Conservation (phyloP, 2,329 filamentous ascomycete genomes). For the Epichloe coenophiala region DNA sequence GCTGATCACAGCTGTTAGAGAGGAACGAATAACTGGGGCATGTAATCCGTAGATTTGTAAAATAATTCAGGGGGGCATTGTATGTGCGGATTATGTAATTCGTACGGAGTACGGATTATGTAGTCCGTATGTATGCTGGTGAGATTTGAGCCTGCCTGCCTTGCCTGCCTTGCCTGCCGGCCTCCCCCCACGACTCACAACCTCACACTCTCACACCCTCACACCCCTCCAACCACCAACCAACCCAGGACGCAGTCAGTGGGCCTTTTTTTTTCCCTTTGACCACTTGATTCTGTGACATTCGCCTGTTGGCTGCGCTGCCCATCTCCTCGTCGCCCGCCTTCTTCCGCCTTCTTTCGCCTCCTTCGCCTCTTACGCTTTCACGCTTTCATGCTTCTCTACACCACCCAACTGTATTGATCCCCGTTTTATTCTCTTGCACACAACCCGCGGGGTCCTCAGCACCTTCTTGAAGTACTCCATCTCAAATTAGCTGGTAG, state of each 20-base stretch:
- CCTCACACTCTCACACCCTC: too few relatives aligned
- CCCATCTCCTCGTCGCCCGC: not conserved
- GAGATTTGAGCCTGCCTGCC: too few relatives aligned
- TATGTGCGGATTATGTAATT: too few relatives aligned
- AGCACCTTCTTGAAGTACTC: not conserved
- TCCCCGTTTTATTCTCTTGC: too few relatives aligned
- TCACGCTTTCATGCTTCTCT: not conserved
- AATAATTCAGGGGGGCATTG: too few relatives aligned
- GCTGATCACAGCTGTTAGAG: too few relatives aligned
- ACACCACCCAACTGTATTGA: too few relatives aligned
- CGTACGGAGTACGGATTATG: too few relatives aligned
- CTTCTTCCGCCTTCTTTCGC: not conserved
- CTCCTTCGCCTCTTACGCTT: not conserved
- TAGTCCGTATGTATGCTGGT: too few relatives aligned
- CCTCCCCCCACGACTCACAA: not conserved
- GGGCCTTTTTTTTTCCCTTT: not conserved
- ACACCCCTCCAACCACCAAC: not conserved
- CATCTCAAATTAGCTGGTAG: not conserved
- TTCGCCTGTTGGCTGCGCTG: not conserved
- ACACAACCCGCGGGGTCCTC: too few relatives aligned
- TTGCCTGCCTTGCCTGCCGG: not conserved
- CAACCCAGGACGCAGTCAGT: not conserved
- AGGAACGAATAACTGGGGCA: too few relatives aligned
- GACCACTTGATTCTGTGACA: not conserved
- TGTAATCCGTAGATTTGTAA: too few relatives aligned